A percentile compares a stretch with the other conserved stretches of the same genome.
Evolutionary conservation across 2,329 filamentous ascomycete genomes (phyloP).

Genomic region (Raffaelea deltoideospora): DNA sequence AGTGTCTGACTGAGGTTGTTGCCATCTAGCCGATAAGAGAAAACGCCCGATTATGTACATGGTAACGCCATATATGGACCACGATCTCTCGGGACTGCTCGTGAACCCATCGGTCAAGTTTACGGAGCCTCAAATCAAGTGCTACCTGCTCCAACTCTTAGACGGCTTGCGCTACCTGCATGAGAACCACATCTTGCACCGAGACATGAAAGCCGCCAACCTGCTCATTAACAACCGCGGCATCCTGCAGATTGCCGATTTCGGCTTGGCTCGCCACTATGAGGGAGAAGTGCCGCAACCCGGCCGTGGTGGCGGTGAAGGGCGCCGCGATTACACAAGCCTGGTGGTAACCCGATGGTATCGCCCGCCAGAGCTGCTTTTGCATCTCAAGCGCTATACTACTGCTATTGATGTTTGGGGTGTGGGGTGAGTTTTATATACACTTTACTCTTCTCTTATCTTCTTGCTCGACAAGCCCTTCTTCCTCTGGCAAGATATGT

Average conservation of each 20-base stretch:
- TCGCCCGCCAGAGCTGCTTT: slow-evolving; percentile 77
- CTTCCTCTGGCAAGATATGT: too few relatives aligned
- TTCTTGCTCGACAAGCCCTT: too few relatives aligned
- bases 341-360: slow-evolving; percentile 97
- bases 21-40: slow-evolving; percentile 52
- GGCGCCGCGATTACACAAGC: slow-evolving; percentile 84
- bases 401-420: slow-evolving; percentile 97
- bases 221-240: slow-evolving; percentile 90
- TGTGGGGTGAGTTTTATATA: slow-evolving; percentile 58
- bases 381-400: slow-evolving; percentile 85
- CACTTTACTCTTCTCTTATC: neutral
- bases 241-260: slow-evolving; percentile 91
- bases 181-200: slow-evolving; percentile 76
- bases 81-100: slow-evolving; percentile 91
- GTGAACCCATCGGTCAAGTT: slow-evolving; percentile 88
- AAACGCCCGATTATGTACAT: slow-evolving; percentile 90
- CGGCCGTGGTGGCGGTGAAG: slow-evolving; percentile 69
- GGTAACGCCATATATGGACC: slow-evolving; percentile 98
- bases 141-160: slow-evolving; percentile 87
- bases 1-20: slow-evolving; percentile 2
- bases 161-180: slow-evolving; percentile 85
- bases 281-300: slow-evolving; percentile 67
- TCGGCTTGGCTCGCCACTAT: slow-evolving; percentile 85
- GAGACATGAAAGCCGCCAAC: slow-evolving; percentile 98
- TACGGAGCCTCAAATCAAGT: slow-evolving; percentile 86